Base-by-base conservation (phyloP, 768 basidiomycete species). In the Stropharia rugosoannulata region DNA sequence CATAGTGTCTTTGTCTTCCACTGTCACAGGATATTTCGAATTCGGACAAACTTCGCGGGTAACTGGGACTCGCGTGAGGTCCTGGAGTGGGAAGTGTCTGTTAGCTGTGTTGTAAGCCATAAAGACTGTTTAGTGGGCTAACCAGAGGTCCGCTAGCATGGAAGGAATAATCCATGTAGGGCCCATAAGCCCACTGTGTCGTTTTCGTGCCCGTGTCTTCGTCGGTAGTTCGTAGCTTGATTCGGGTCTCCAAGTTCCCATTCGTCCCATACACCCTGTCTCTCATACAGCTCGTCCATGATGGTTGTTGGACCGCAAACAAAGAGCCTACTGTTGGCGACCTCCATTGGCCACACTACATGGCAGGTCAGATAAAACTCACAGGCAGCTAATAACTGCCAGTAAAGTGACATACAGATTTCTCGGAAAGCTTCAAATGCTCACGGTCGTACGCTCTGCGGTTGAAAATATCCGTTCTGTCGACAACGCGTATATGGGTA, bases 131-230 rank as follows among this genome's bases (percentile, higher is more conserved):
- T 10, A 39, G 10, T 12, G 27, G 4, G 51, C 63, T 46, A 37
- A 72, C 75, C 62, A 67, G 56, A 4, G 73, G 72, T 3, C 74
- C 75, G 11, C 61, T 45, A 12, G 63, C 62, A 18, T 51, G 49
- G 9, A 38, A 48, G 7, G 66, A 62, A 11, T 65, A 57, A 32
- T 59, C 55, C 5, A 75, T 42, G 59, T 66, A 73, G 0, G 73
- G 73, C 1, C 66, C 70, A 56, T 75, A 75, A 0, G 65, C 65
- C 65, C 63, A 70, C 16, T 68, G 65, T 2, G 53, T 64, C n/a
- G 56, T 54, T 10, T 44, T 56, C 36, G 57, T 57, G 15, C 56
- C 59, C 1, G 58, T 58, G 8, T 43, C 53, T 10, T 60, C 58
- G 25, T 62, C 53, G 7, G 62, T 58, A 3, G 62, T 52, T 44